Conservation (phyloP, 1,139 yeast species). For the Yamadazyma conglobata region DNA sequence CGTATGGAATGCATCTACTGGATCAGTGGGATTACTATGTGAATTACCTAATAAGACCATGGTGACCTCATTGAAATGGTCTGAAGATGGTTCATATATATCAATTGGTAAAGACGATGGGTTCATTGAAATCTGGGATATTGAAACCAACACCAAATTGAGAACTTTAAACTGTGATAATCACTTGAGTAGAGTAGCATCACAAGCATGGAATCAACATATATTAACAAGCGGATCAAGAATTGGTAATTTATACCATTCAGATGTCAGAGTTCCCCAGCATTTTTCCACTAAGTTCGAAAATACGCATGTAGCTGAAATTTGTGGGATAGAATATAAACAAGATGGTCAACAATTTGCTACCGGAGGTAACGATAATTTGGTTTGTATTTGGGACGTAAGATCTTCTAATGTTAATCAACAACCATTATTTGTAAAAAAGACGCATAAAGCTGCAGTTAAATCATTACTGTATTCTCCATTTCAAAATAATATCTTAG, state of each 20-base stretch:
- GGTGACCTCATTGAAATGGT: constrained; percentile 84
- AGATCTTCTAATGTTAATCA: constrained; percentile 44
- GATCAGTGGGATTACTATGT: constrained; percentile 69
- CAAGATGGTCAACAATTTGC: constrained; percentile 82
- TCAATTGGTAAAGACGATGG: constrained; percentile 88
- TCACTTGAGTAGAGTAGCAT: constrained; percentile 64
- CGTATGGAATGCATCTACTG: constrained; percentile 89
- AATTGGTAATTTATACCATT: constrained; percentile 79
- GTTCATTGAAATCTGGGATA: constrained; percentile 89
- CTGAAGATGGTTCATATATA: constrained; percentile 84
- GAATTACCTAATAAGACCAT: constrained; percentile 50
- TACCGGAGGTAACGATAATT: constrained; percentile 92
- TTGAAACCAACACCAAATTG: constrained; percentile 67
- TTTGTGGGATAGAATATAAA: constrained; percentile 90
- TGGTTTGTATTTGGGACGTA: constrained; percentile 94
- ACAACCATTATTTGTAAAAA: constrained; percentile 71
- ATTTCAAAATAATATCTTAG: constrained; percentile 72
- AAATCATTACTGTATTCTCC: constrained; percentile 98
- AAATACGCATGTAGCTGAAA: constrained; percentile 71
- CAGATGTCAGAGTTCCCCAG: constrained; percentile 86
- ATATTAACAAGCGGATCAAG: constrained; percentile 79
- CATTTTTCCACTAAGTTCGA: constrained; percentile 63
- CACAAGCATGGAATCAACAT: constrained; percentile 85
- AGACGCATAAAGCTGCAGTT: constrained; percentile 89
- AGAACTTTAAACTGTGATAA: constrained; percentile 76